Evolutionary conservation across 441 rosid species (phyloP), one percentile per base, ranked within the genome.

Genomic region (California macrophylla): DNA sequence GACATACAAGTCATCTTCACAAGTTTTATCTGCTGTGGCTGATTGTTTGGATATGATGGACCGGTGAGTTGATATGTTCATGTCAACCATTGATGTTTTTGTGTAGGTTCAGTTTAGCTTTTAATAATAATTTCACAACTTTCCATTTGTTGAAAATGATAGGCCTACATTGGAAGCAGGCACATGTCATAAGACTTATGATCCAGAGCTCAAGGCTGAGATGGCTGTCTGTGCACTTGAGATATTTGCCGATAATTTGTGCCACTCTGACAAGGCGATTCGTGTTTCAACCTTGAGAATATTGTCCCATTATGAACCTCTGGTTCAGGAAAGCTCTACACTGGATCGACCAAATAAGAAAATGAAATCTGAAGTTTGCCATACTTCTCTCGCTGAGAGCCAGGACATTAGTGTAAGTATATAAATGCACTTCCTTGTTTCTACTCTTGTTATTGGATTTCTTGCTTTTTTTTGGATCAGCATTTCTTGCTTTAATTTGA

Each of bases 251-350:
- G 89, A 87, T 78, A 92, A 89, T 75, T 81, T 95, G 79, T 77
- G 88, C 75, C 87, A 85, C 73, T 73, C 88, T 42, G 85, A 86
- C 79, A 90, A 88, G 87, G 75, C 63, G 38, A 81, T 91, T 75
- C 96, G 97, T 29, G 77, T 86, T 78, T 26, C 88, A 74, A 92
- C 93, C 69, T 82, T 95, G 66, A 86, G 82, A 83, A 85, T 92
- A 78, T 80, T 92, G 84, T 88, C 86, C 80, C 96, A 92, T 75
- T 85, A 81, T 75, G 90, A 85, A 73, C 79, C 81, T 56, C 66
- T 69, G 42, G 66, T 70, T 26, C 64, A 67, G 72, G 75, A 71
- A 74, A 71, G 63, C 29, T 78, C 75, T 72, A 28, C 68, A 6
- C 58, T 74, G 18, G 85, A 86, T 77, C 85, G 75, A 74, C 82